phyloP scores from a whole-genome alignment of 192 early-diverging fungal genomes.

The Pecoramyces ruminantium region DNA sequence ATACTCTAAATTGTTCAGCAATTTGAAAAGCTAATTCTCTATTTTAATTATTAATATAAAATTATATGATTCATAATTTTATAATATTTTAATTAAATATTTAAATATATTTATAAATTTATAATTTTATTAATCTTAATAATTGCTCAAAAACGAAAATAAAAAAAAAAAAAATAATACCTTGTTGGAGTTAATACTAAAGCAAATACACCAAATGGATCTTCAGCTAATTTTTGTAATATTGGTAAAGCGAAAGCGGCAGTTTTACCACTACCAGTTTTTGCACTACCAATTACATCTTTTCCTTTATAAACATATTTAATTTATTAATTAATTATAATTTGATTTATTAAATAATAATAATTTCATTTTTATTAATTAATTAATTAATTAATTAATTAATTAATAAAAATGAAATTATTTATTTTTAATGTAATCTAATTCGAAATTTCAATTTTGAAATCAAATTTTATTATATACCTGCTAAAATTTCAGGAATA shows the following conservation, averaged over 20 bases:
- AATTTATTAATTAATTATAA: no score
- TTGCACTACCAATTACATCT: conserved; percentile 85
- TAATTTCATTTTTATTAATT: no score
- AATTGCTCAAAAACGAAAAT: no score
- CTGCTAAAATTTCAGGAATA: conserved; percentile 54
- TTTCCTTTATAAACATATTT: conserved; percentile 30
- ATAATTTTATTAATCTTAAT: no score
- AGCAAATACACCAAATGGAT: conserved; percentile 91
- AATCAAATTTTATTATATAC: background rate
- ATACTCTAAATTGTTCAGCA: conserved; percentile 87
- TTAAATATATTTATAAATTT: no score
- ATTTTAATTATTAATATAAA: background rate
- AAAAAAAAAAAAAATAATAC: no score
- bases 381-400: no score
- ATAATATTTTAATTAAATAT: no score
- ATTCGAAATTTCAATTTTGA: background rate
- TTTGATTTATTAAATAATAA: no score
- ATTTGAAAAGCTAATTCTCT: conserved; percentile 97
- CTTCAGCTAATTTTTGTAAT: conserved; percentile 81
- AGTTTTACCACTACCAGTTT: conserved; percentile 94
- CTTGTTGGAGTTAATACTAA: conserved; percentile 89
- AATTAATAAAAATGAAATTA: no score
- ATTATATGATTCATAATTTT: no score
- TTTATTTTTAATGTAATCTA: no score
- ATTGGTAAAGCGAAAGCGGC: conserved; percentile 97